These are phyloP conservation scores for Groenewaldozyma sp. DNA, from an alignment of 1,139 yeast species.

Conservation along the genomic window DNA sequence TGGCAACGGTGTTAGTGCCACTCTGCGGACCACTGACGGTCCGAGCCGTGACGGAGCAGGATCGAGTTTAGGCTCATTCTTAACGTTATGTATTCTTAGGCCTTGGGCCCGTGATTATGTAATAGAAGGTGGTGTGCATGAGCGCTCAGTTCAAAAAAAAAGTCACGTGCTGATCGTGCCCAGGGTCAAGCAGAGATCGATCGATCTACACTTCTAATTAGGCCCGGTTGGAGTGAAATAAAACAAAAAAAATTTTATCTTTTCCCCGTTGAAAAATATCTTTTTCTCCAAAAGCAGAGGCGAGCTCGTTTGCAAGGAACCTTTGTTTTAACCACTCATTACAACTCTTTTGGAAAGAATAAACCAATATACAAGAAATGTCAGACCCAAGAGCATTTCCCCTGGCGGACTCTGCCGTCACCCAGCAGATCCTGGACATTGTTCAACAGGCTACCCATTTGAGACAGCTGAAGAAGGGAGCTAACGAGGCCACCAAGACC, in stretches of 20 bases:
- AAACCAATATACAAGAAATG: slow-evolving; percentile 14
- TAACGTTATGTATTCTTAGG: no score
- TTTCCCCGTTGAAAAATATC: slow-evolving; percentile 3
- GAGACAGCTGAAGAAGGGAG: slow-evolving; percentile 99
- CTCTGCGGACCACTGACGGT: no score
- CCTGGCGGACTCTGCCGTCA: slow-evolving; percentile 88
- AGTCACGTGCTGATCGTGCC: no score
- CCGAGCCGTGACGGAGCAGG: no score
- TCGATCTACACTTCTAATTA: neutral
- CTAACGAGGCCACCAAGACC: slow-evolving; percentile 99
- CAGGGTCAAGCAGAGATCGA: no score
- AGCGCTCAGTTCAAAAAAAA: no score
- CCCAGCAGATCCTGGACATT: slow-evolving; percentile 96
- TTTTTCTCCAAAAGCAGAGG: slow-evolving; percentile 11
- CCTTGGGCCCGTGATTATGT: no score
- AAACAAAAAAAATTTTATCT: no score
- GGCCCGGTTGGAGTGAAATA: no score
- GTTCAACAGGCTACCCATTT: slow-evolving; percentile 97
- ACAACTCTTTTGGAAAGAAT: neutral
- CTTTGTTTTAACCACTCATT: slow-evolving; percentile 11
- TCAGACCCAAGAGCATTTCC: slow-evolving; percentile 72
- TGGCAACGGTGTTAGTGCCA: no score
- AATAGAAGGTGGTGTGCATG: no score
- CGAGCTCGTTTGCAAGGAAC: slow-evolving; percentile 23
- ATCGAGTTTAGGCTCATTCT: no score